Evolutionary conservation across 2,329 filamentous ascomycete genomes (phyloP).

Genomic region (Hypoxylon sp.): DNA sequence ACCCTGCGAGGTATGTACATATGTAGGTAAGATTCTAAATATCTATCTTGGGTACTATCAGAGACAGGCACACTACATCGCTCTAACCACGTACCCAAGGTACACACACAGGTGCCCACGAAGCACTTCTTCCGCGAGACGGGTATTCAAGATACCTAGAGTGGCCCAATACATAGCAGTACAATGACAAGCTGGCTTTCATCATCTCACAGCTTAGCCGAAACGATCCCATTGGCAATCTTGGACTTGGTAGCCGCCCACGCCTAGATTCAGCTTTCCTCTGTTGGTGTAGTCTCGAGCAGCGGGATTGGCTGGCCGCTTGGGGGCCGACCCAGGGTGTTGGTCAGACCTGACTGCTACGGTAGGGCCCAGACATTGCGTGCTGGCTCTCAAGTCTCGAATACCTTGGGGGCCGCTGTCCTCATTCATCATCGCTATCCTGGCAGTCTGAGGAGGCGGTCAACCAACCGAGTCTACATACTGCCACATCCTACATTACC

Average conservation of each 20-base stretch:
- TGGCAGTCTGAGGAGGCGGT: constrained; percentile 26
- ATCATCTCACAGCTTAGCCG: constrained; percentile 10
- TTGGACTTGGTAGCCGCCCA: constrained; percentile 21
- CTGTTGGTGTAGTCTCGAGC: constrained; percentile 31
- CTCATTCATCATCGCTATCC: constrained; percentile 16
- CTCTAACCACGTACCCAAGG: no score
- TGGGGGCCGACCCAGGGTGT: constrained; percentile 21
- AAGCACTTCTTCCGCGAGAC: no score
- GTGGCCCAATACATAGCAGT: no score
- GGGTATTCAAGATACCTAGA: no score
- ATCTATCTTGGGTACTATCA: background rate
- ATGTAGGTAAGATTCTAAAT: no score
- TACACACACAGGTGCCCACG: no score
- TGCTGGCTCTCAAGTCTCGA: constrained; percentile 23
- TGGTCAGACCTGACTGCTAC: constrained; percentile 19
- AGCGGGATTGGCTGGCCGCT: constrained; percentile 11
- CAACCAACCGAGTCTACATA: constrained; percentile 17
- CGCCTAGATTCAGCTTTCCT: constrained; percentile 27
- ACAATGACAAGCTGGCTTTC: constrained; percentile 8
- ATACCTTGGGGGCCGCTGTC: constrained; percentile 19
- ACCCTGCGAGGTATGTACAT: no score
- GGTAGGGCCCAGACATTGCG: no score
- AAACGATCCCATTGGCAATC: constrained; percentile 11
- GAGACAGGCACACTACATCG: no score
- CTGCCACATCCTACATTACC: no score